phyloP scores from a whole-genome alignment of 495 filamentous ascomycete species.

The Tuber brumale region DNA sequence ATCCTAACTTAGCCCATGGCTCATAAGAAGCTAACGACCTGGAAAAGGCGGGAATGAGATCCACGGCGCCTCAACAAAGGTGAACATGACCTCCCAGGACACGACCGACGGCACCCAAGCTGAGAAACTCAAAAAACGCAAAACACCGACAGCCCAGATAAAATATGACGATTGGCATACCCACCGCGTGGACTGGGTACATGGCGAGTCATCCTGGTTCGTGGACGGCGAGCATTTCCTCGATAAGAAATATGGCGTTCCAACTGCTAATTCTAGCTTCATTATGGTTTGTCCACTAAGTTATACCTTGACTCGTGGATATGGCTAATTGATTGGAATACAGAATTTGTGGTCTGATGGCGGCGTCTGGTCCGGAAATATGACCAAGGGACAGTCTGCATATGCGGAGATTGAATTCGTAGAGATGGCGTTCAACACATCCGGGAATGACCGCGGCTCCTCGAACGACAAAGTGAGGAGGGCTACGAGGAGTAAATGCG shows the following conservation, averaged over 20 bases:
- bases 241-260: slow-evolving; percentile 57
- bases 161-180: slow-evolving; percentile 53
- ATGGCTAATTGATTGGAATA: neutral
- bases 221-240: slow-evolving; percentile 55
- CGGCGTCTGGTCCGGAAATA: slow-evolving; percentile 65
- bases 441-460: neutral
- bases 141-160: slow-evolving; percentile 6
- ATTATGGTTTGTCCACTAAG: slow-evolving; percentile 44
- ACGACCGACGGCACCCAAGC: slow-evolving; percentile 13
- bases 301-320: neutral
- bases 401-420: slow-evolving; percentile 68
- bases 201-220: slow-evolving; percentile 58
- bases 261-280: slow-evolving; percentile 54
- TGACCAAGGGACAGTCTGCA: slow-evolving; percentile 55
- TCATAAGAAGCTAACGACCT: neutral
- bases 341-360: slow-evolving; percentile 71
- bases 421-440: slow-evolving; percentile 60
- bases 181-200: slow-evolving; percentile 67
- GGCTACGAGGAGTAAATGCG: neutral
- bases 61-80: slow-evolving; percentile 43
- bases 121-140: neutral
- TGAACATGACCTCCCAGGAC: slow-evolving; percentile 20
- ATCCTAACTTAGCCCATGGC: neutral
- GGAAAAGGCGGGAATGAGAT: slow-evolving; percentile 46
- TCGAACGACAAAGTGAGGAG: slow-evolving; percentile 5